Evolutionary conservation across 441 rosid genomes (phyloP).

Genomic region (Theobroma grandiflorum): DNA sequence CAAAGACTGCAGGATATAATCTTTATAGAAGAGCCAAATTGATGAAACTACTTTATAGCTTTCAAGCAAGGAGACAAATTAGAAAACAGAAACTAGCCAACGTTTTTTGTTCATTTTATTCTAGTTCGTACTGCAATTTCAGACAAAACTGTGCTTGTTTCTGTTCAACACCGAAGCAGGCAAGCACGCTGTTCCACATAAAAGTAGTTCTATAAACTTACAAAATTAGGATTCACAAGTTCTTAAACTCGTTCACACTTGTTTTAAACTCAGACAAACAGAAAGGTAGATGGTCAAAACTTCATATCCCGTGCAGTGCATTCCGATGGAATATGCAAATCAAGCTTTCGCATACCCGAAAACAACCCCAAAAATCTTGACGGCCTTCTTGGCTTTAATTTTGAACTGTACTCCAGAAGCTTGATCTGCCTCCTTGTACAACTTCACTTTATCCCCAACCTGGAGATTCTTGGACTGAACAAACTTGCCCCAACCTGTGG

Average conservation of each 20-base stretch:
- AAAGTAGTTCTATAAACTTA: not conserved
- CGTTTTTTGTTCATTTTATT: too few species aligned
- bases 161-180: not conserved
- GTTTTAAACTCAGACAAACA: not conserved
- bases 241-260: not conserved
- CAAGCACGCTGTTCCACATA: not conserved
- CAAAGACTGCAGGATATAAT: not conserved
- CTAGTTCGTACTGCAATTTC: not conserved
- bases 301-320: not conserved
- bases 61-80: not conserved
- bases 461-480: not conserved
- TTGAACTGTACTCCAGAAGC: not conserved
- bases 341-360: conserved; percentile 6
- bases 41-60: not conserved
- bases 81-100: too few species aligned
- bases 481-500: not conserved
- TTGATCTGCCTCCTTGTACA: conserved; percentile 15
- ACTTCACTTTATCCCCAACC: conserved; percentile 10
- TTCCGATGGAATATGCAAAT: not conserved
- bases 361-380: conserved; percentile 22
- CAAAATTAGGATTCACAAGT: not conserved
- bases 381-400: conserved; percentile 15
- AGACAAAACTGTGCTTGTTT: not conserved
- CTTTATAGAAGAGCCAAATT: not conserved
- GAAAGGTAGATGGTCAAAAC: not conserved